Evolutionary conservation across 129 eudicot species (phyloP).

Genomic region (Flaveria robusta): DNA sequence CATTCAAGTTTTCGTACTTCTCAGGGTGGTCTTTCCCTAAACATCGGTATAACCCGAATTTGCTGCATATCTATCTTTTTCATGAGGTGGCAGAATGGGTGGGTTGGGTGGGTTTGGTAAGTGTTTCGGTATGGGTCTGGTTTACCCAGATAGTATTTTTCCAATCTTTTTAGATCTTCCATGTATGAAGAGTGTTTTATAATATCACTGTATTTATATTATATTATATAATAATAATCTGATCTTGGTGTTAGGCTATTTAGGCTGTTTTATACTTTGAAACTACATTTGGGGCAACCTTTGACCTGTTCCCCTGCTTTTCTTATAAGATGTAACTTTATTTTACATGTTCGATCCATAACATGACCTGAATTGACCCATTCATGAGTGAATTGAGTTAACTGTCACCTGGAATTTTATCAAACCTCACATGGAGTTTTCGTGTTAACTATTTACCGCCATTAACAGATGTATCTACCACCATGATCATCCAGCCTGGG

Average conservation of each 20-base stretch:
- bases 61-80: neutral
- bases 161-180: neutral
- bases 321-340: neutral
- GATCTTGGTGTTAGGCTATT: neutral
- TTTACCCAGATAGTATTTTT: neutral
- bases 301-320: neutral
- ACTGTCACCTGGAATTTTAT: neutral
- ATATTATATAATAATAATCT: neutral
- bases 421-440: neutral
- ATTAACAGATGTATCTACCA: conserved; percentile 77
- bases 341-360: neutral
- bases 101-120: neutral
- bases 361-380: neutral
- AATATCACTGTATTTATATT: neutral
- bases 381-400: neutral
- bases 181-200: neutral
- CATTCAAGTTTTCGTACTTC: conserved; percentile 82
- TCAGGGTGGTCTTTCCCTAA: conserved; percentile 76
- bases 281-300: neutral
- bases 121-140: neutral
- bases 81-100: neutral
- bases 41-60: conserved; percentile 53
- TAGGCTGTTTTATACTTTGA: neutral
- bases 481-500: conserved; percentile 91
- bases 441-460: neutral